Base-by-base conservation (phyloP, 768 basidiomycete species). In the Leccinum aurantiacum region DNA sequence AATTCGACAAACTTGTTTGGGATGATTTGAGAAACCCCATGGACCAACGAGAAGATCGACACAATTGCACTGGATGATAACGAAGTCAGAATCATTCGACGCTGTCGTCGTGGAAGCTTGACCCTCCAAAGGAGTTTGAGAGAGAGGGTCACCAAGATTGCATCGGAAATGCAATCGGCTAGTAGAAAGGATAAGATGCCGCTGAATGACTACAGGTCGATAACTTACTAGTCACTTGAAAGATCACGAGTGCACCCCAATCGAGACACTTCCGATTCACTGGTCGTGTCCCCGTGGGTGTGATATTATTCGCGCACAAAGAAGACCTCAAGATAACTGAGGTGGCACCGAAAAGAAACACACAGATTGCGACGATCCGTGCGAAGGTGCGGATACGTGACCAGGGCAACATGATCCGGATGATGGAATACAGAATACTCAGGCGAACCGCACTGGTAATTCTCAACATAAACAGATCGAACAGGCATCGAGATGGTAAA, bases 51-150 rank as follows among this genome's bases (percentile, higher is more conserved):
- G 33, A 48, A 41, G 6, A 22, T 0, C 9, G 53, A 67, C 15
- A 65, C 9, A 35, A 62, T 47, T 9, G 48, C 51, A 53, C 59
- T 68, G 3, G 55, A 5, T 2, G 66, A 22, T 19, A 67, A 67
- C 17, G 60, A 29, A 25, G 38, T 58, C 9, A 68, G 14, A 33
- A 68, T 53, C 67, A 67, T 67, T 22, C 52, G 57, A 35, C 57
- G 66, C 24, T 63, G 63, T 44, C 59, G 24, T 19, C 6, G 24
- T 13, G 66, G 60, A 50, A 67, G 67, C 14, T 48, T 60, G 27
- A 65, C 47, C 19, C 38, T 50, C 66, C 63, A 60, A 25, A 67
- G 60, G 24, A 67, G 53, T 19, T 22, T 33, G 13, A 52, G 51
- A 19, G 51, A 10, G 31, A 52, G 7, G n/a, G 13, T 33, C 17